phyloP scores from a whole-genome alignment of 148 eudicot genomes.

The Rhododendron griersonianum region DNA sequence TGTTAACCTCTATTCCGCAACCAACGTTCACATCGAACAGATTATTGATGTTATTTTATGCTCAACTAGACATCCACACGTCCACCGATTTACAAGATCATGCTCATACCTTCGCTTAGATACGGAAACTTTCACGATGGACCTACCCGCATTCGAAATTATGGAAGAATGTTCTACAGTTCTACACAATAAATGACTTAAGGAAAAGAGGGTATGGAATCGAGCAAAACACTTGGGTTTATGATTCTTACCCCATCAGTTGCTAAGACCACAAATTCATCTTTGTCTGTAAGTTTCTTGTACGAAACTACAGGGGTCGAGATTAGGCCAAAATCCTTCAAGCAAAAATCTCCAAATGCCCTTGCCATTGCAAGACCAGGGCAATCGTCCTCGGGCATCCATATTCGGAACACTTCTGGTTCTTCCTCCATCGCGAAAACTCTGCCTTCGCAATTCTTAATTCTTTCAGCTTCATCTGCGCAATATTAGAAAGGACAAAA shows the following conservation, averaged over 20 bases:
- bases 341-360: constrained; percentile 91
- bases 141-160: neutral
- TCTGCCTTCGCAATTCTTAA: constrained; percentile 53
- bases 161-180: neutral
- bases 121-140: neutral
- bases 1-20: no score
- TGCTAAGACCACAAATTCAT: constrained; percentile 85
- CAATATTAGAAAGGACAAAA: neutral
- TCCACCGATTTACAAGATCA: neutral
- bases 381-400: constrained; percentile 74
- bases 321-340: constrained; percentile 84
- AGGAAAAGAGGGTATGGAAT: neutral
- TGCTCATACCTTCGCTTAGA: neutral
- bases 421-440: constrained; percentile 63
- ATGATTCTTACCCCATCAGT: constrained; percentile 78
- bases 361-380: constrained; percentile 97
- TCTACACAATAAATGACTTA: neutral
- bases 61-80: no score
- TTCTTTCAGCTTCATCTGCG: constrained; percentile 58
- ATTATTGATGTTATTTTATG: no score
- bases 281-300: constrained; percentile 50
- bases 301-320: constrained; percentile 69
- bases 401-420: constrained; percentile 59
- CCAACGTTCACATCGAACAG: no score
- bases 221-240: neutral